These are phyloP conservation scores for Entomortierella parvispora DNA, from an alignment of 192 early-diverging fungal genomes.

Conservation along the genomic window DNA sequence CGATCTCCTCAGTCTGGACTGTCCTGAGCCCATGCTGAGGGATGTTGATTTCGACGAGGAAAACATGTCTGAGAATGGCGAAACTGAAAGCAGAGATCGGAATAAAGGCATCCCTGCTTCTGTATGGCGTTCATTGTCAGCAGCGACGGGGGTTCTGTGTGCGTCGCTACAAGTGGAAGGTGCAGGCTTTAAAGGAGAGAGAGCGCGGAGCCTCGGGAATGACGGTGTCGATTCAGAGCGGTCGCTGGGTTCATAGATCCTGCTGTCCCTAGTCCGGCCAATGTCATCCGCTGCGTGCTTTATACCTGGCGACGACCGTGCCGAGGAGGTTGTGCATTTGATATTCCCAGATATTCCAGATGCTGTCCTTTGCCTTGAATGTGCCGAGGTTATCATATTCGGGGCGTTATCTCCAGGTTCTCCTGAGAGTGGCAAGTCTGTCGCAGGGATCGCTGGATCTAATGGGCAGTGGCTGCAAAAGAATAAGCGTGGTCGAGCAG, in stretches of 20 bases:
- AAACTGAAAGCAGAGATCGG: slow-evolving; percentile 28
- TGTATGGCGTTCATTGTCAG: background rate
- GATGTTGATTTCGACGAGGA: background rate
- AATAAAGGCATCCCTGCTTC: slow-evolving; percentile 27
- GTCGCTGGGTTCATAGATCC: slow-evolving; percentile 34
- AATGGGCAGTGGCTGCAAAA: slow-evolving; percentile 30
- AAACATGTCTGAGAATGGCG: slow-evolving; percentile 44
- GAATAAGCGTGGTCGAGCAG: slow-evolving; percentile 36
- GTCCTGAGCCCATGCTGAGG: background rate
- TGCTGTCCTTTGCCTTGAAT: background rate
- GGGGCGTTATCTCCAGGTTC: background rate
- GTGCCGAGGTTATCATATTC: background rate
- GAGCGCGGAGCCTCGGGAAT: slow-evolving; percentile 11
- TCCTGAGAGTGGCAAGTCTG: slow-evolving; percentile 24
- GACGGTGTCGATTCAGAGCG: slow-evolving; percentile 43
- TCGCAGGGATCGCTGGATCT: slow-evolving; percentile 16
- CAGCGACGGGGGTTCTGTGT: background rate
- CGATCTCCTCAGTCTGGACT: too few relatives aligned
- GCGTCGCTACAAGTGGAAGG: background rate
- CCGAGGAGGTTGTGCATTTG: background rate
- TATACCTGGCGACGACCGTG: slow-evolving; percentile 12
- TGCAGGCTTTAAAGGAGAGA: slow-evolving; percentile 6
- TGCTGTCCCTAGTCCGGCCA: slow-evolving; percentile 6
- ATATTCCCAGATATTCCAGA: slow-evolving; percentile 1
- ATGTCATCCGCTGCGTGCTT: slow-evolving; percentile 20